These are phyloP conservation scores for Cordia subcordata DNA, from an alignment of 257 asterid genomes.

Conservation along the genomic window DNA sequence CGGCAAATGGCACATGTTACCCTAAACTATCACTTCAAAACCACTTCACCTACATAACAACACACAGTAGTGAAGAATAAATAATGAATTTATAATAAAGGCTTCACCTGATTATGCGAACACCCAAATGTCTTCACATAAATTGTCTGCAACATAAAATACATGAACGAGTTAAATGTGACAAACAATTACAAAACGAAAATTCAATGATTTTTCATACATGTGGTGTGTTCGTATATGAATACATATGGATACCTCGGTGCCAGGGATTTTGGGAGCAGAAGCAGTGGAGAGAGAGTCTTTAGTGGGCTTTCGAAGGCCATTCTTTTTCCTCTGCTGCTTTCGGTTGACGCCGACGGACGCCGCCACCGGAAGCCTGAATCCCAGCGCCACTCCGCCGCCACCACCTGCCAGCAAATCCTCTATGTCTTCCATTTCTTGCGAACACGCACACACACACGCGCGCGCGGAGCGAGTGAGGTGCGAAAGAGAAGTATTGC, in stretches of 20 bases:
- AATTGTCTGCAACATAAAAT: constrained; percentile 54
- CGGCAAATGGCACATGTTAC: too few species aligned
- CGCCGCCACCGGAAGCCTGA: constrained; percentile 51
- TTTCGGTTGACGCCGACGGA: constrained; percentile 63
- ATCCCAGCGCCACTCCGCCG: constrained; percentile 70
- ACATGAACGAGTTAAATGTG: background rate
- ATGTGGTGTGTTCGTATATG: background rate
- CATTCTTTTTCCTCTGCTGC: constrained; percentile 30
- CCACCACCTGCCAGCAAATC: constrained; percentile 60
- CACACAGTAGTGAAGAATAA: background rate
- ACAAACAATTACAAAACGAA: background rate
- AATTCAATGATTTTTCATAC: too few species aligned
- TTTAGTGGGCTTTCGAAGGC: constrained; percentile 14
- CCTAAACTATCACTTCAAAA: background rate
- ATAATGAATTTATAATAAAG: background rate
- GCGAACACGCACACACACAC: background rate
- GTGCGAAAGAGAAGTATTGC: background rate
- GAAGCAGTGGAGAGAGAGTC: background rate
- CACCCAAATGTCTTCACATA: constrained; percentile 92
- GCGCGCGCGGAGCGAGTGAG: background rate
- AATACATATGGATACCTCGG: constrained; percentile 47
- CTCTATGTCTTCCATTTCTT: constrained; percentile 78
- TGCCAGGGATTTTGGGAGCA: constrained; percentile 66
- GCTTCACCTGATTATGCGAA: constrained; percentile 80
- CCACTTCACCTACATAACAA: background rate